Conservation (phyloP, 257 asterid genomes). For the Lycium barbarum region DNA sequence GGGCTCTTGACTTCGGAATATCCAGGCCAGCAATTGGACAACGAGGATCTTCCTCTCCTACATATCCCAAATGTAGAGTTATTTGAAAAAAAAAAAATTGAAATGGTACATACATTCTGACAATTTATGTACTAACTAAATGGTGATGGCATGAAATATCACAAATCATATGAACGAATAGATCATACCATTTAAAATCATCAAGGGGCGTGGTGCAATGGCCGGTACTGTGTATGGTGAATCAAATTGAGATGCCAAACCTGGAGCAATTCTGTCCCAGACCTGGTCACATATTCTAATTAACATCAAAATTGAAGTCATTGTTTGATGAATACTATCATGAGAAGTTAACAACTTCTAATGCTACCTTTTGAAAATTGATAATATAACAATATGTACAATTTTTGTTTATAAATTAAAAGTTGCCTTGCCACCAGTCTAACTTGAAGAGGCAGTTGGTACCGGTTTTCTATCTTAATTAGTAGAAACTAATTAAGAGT, state of each 20-base stretch:
- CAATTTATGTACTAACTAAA: background rate
- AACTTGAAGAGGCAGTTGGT: background rate
- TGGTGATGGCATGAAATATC: background rate
- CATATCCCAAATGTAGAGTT: background rate
- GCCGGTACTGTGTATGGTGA: constrained; percentile 69
- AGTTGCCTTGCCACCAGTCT: background rate
- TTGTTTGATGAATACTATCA: background rate
- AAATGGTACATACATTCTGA: background rate
- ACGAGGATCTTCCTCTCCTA: constrained; percentile 86
- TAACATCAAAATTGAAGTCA: background rate
- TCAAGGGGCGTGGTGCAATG: constrained; percentile 85
- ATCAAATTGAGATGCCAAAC: constrained; percentile 77
- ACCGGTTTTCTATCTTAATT: background rate
- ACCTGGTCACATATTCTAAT: constrained; percentile 55
- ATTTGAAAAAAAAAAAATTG: constrained; percentile 10
- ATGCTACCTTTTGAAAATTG: background rate
- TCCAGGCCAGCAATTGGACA: constrained; percentile 75
- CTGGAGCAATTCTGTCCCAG: constrained; percentile 95
- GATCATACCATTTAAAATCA: constrained; percentile 73
- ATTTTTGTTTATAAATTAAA: background rate
- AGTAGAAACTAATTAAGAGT: background rate
- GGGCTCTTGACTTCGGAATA: constrained; percentile 57
- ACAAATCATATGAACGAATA: background rate
- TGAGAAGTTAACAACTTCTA: background rate
- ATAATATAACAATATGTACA: background rate